These are phyloP conservation scores for Heliamphora exappendiculata DNA, from an alignment of 148 eudicot species.

Conservation along the genomic window DNA sequence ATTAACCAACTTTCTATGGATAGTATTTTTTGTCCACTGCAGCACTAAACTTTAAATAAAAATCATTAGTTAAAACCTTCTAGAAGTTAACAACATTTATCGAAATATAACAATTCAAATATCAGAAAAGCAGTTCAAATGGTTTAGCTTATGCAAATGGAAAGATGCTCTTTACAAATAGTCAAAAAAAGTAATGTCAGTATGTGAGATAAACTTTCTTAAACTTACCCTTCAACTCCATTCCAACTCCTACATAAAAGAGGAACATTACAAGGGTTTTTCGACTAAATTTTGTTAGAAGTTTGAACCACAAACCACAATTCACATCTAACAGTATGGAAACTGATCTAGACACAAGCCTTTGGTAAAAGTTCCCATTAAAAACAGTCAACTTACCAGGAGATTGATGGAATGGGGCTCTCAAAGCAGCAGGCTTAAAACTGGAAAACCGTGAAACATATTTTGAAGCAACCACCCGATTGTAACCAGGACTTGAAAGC, in stretches of 20 bases:
- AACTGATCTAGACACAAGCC: neutral
- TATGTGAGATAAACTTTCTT: neutral
- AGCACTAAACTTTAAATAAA: neutral
- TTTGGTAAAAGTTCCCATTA: neutral
- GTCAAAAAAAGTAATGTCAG: neutral
- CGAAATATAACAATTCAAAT: neutral
- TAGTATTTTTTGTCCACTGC: neutral
- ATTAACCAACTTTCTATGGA: neutral
- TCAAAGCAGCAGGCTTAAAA: conserved; percentile 63
- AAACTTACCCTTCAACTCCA: neutral
- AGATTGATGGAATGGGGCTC: conserved; percentile 38
- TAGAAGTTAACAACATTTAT: neutral
- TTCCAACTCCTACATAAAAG: neutral
- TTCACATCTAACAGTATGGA: neutral
- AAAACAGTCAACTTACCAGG: conserved; percentile 43
- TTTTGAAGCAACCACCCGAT: conserved; percentile 82
- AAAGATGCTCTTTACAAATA: neutral
- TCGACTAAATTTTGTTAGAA: neutral
- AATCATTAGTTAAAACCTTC: neutral
- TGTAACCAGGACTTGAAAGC: conserved; percentile 54
- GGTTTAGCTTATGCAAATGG: neutral
- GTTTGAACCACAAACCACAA: conserved; percentile 1
- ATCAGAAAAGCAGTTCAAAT: neutral
- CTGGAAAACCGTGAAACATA: conserved; percentile 88
- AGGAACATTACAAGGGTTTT: neutral